A percentile compares a stretch with the other conserved stretches of the same genome.
Evolutionary conservation across 2,329 filamentous ascomycete species (phyloP).

Genomic region (Pyrenochaeta sp.): DNA sequence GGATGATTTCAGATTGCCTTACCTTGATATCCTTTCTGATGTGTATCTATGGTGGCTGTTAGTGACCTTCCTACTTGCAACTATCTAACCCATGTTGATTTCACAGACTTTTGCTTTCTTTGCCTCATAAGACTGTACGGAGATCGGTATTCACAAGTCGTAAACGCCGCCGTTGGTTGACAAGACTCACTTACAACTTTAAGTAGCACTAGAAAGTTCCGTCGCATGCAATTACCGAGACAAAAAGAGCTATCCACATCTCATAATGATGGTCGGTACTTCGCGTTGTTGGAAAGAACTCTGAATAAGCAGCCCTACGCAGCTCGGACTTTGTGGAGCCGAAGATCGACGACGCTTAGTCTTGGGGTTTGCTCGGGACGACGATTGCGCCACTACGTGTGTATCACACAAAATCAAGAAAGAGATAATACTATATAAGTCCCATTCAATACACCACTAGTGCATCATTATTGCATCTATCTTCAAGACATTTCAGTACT

Average conservation of each 20-base stretch:
- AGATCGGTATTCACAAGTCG: neutral
- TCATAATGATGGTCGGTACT: neutral
- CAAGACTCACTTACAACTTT: neutral
- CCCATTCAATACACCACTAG: neutral
- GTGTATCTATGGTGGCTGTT: neutral
- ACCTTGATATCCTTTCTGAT: neutral
- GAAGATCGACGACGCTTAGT: conserved; percentile 6
- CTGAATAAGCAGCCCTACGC: conserved; percentile 11
- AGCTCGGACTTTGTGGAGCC: conserved; percentile 14
- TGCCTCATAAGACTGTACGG: neutral
- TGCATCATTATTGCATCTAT: neutral
- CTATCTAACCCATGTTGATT: neutral
- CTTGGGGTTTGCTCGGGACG: neutral
- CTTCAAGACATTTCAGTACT: neutral
- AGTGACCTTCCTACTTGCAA: neutral
- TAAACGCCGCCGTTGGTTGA: neutral
- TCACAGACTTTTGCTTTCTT: too few relatives aligned
- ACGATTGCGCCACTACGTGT: neutral
- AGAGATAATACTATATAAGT: neutral
- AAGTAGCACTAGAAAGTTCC: neutral
- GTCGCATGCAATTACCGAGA: neutral
- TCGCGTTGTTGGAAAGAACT: neutral
- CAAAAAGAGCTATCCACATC: neutral
- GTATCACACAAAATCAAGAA: neutral
- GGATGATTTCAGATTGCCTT: conserved; percentile 6